phyloP scores from a whole-genome alignment of 2,329 filamentous ascomycete species.

The Periconia sp. region DNA sequence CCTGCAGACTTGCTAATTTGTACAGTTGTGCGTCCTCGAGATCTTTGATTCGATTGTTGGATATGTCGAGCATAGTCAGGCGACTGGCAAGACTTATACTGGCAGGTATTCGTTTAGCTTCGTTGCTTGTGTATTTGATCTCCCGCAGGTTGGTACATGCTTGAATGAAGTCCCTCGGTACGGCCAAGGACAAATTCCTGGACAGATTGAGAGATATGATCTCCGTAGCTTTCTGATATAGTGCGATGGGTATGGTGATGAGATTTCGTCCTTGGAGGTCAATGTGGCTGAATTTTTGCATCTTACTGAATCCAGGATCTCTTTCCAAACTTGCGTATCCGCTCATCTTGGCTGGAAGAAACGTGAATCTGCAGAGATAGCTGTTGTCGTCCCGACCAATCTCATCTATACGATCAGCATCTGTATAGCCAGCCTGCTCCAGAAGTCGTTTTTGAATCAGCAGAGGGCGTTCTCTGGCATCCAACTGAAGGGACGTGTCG shows the following conservation, averaged over 20 bases:
- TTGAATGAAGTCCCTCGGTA: constrained; percentile 95
- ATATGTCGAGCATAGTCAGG: constrained; percentile 88
- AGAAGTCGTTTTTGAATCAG: constrained; percentile 89
- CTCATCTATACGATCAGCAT: constrained; percentile 85
- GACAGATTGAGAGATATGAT: constrained; percentile 96
- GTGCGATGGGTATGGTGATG: constrained; percentile 88
- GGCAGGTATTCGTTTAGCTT: constrained; percentile 80
- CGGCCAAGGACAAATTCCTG: constrained; percentile 84
- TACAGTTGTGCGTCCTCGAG: constrained; percentile 83
- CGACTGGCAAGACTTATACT: constrained; percentile 80
- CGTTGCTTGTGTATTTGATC: constrained; percentile 94
- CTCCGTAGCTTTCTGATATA: constrained; percentile 88
- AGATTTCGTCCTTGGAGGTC: constrained; percentile 88
- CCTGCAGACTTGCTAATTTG: constrained; percentile 73
- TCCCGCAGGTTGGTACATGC: constrained; percentile 88
- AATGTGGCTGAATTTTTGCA: constrained; percentile 91
- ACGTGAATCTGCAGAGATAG: constrained; percentile 94
- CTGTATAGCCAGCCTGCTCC: constrained; percentile 88
- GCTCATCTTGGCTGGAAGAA: constrained; percentile 84
- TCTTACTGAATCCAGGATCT: constrained; percentile 78
- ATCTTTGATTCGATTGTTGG: constrained; percentile 88
- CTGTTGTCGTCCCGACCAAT: constrained; percentile 96
- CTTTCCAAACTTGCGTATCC: constrained; percentile 71
- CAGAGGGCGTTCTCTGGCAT: constrained; percentile 76
- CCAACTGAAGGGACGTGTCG: constrained; percentile 80